phyloP scores from a whole-genome alignment of 768 basidiomycete species.

The Termitomyces sp. region DNA sequence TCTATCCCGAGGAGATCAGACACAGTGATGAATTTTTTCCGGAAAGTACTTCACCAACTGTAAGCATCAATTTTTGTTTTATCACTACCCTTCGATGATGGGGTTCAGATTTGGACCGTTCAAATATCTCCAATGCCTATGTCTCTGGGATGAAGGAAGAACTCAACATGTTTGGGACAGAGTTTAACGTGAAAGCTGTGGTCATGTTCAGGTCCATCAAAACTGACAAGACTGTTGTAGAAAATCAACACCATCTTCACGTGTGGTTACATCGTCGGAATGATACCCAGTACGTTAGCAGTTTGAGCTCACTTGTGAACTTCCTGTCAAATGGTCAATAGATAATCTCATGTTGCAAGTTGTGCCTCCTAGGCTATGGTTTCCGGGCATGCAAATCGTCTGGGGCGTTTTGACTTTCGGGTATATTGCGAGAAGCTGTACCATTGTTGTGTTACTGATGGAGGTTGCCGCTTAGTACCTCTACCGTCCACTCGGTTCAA shows the following conservation, averaged over 20 bases:
- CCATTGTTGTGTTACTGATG: neutral
- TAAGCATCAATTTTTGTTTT: constrained; percentile 19
- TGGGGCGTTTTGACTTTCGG: constrained; percentile 66
- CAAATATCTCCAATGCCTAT: constrained; percentile 69
- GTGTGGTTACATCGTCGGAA: constrained; percentile 70
- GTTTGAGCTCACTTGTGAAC: neutral
- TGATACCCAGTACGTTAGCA: constrained; percentile 52
- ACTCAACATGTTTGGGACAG: constrained; percentile 54
- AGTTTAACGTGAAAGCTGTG: constrained; percentile 47
- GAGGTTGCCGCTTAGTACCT: constrained; percentile 36
- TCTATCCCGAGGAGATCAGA: constrained; percentile 7
- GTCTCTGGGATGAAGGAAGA: constrained; percentile 79
- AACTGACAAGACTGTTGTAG: constrained; percentile 20
- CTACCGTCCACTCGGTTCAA: constrained; percentile 46
- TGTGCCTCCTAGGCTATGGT: constrained; percentile 59
- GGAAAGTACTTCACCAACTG: constrained; percentile 63
- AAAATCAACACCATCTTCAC: constrained; percentile 69
- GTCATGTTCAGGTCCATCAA: neutral
- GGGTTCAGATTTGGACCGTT: constrained; percentile 53
- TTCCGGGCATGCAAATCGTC: constrained; percentile 57
- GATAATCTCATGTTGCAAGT: constrained; percentile 66
- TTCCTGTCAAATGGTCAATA: constrained; percentile 14
- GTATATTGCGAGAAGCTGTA: constrained; percentile 20
- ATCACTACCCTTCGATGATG: constrained; percentile 3
- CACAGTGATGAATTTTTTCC: constrained; percentile 5